Base-by-base conservation (phyloP, 2,329 filamentous ascomycete genomes). In the Reticulascus tulasneorum region DNA sequence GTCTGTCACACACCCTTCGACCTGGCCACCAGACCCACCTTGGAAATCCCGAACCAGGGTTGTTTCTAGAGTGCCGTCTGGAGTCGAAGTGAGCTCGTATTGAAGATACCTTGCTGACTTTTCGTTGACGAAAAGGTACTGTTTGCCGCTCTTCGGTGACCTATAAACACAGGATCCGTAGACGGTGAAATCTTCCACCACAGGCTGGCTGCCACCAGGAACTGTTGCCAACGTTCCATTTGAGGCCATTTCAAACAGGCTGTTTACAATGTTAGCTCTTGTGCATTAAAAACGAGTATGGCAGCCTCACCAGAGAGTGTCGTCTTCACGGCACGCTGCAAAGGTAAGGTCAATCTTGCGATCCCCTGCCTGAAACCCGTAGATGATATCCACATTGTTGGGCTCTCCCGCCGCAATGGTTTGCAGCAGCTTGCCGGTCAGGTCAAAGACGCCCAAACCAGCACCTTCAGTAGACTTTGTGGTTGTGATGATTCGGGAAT, bases 311-410 rank as follows among this genome's bases (percentile, higher is more conserved):
- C 72, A 75, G 6, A 75, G 54, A 0, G 71, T 75, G 27, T 75
- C 66, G 7, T 75, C 68, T 4, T 54, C 59, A 21, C 71, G 60
- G 35, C 73, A 76, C 6, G 67, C 71, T 2, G 71, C 71, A 46
- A 67, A 74, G 1, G 64, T 63, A 10, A 76, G 50, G 44, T 76
- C 71, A 2, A 70, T 53, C 2, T 49, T 65, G 4, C 64, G 58
- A 12, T 62, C 51, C 1, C 69, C 69, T 0, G 62, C 55, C 5
- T 59, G 47, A 29, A 76, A 68, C 9, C 59, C 60, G 35, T 73
- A 75, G 26, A 76, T 71, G 18, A 75, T 59, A 33, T 76, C 72
- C 1, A 75, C 70, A 23, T 76, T 75, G 41, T 75, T 73, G 0
- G 73, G 73, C 35, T 75, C 58, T 2, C 58, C 60, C 1, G 69